Conservation (phyloP, 371 early-diverging fungal species). For the Chytridium lagenaria region DNA sequence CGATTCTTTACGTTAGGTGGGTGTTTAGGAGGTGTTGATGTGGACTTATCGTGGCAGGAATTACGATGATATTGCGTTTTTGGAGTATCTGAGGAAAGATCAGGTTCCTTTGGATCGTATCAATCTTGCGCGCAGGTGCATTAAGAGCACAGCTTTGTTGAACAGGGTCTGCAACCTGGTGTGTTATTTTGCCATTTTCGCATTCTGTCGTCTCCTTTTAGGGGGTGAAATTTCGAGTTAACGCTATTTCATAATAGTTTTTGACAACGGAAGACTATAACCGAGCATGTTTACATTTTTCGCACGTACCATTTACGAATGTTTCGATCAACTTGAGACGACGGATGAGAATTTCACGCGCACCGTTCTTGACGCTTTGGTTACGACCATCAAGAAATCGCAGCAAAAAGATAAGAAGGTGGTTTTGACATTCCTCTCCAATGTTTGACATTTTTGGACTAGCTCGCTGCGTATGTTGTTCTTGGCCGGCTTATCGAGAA, state of each 20-base stretch:
- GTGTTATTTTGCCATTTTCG: background rate
- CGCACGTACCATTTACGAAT: background rate
- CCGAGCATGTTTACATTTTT: conserved; percentile 10
- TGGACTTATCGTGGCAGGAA: background rate
- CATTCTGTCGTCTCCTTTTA: background rate
- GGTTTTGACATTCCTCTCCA: background rate
- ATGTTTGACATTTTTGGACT: background rate
- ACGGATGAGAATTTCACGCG: background rate
- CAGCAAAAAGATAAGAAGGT: background rate
- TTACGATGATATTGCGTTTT: background rate
- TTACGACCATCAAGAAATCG: background rate
- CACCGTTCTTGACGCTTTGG: background rate
- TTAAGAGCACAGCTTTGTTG: background rate
- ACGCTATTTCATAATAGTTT: background rate
- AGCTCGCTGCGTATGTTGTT: conserved; percentile 4
- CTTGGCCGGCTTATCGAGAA: background rate
- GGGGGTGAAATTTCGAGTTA: background rate
- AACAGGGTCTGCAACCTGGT: conserved; percentile 10
- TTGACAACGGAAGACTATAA: background rate
- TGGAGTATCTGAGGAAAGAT: background rate
- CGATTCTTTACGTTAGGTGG: conserved; percentile 70
- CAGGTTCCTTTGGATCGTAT: background rate
- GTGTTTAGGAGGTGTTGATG: background rate
- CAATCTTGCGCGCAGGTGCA: background rate
- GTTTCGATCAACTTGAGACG: background rate